A percentile compares a stretch with the other conserved stretches of the same genome.
These are phyloP conservation scores for Ophiostoma sp. DNA, from an alignment of 2,329 filamentous ascomycete species.

Conservation along the genomic window DNA sequence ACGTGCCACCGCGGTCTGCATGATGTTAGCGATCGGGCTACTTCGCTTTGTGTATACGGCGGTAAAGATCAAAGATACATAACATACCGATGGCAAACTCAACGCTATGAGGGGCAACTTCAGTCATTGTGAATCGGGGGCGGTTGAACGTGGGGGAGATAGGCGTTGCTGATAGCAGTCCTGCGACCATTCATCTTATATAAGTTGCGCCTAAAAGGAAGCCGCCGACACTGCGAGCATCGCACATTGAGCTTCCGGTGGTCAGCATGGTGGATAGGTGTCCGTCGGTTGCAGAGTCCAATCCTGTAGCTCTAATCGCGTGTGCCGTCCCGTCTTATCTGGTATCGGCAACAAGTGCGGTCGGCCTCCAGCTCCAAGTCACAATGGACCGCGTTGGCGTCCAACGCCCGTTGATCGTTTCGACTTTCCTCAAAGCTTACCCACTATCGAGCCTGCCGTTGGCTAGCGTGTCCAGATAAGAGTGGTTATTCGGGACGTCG, in stretches of 20 bases:
- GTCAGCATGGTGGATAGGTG: not conserved
- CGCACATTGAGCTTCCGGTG: not conserved
- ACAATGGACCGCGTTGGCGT: not conserved
- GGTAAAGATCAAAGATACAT: not conserved
- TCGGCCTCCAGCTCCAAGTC: not conserved
- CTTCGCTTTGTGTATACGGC: not conserved
- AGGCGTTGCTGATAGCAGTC: not conserved
- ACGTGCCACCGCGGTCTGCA: conserved; percentile 22
- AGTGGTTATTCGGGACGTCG: not conserved
- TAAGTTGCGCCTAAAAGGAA: not conserved
- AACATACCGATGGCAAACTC: conserved; percentile 1
- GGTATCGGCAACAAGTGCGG: not conserved
- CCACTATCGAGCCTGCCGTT: not conserved
- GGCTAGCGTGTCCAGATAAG: not conserved
- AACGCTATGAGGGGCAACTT: not conserved
- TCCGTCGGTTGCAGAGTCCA: not conserved
- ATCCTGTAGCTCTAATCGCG: not conserved
- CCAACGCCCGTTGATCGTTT: not conserved
- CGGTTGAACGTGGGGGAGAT: not conserved
- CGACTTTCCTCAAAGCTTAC: not conserved
- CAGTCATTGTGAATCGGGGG: not conserved
- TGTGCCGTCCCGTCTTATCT: not conserved
- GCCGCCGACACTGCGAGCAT: not conserved
- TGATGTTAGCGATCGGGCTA: not conserved
- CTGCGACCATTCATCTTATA: not conserved